A percentile compares a stretch with the other conserved stretches of the same genome.
Conservation (phyloP, 768 basidiomycete species). For the Suillus decipiens region DNA sequence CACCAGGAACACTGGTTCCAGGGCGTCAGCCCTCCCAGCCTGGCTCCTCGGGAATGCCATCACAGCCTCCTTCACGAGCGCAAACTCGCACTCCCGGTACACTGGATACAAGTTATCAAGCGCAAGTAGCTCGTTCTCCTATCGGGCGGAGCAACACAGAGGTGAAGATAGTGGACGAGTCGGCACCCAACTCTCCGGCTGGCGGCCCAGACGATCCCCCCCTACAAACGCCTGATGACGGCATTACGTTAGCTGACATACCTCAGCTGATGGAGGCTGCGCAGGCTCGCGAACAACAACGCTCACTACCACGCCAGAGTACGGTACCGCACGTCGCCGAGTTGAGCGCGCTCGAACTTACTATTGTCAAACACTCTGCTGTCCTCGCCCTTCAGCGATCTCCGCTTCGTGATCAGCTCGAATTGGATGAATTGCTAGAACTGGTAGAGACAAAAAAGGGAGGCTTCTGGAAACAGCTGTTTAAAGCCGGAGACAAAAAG, state of each 20-base stretch:
- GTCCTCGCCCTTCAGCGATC: conserved; percentile 78
- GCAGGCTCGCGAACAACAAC: conserved; percentile 84
- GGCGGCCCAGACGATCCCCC: conserved; percentile 45
- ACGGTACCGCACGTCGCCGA: conserved; percentile 85
- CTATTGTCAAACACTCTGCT: conserved; percentile 91
- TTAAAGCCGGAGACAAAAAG: conserved; percentile 91
- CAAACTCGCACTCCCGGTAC: conserved; percentile 42
- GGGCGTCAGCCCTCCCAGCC: conserved; percentile 37
- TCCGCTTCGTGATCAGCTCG: conserved; percentile 77
- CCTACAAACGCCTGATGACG: conserved; percentile 60
- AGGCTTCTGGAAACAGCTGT: conserved; percentile 94
- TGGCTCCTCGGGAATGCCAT: conserved; percentile 22
- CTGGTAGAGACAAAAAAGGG: conserved; percentile 91
- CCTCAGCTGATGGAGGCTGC: conserved; percentile 91
- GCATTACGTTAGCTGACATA: conserved; percentile 92
- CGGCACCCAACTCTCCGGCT: conserved; percentile 70
- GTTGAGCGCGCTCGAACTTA: conserved; percentile 79
- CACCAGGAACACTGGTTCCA: conserved; percentile 38
- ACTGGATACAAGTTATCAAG: conserved; percentile 39
- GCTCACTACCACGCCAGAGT: conserved; percentile 77
- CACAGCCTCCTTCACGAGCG: conserved; percentile 37
- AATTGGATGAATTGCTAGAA: conserved; percentile 92
- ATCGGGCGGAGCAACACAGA: conserved; percentile 81
- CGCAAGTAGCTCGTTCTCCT: conserved; percentile 58
- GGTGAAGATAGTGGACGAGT: conserved; percentile 88